phyloP scores from a whole-genome alignment of 1,139 yeast species.

The Spathaspora sp. region DNA sequence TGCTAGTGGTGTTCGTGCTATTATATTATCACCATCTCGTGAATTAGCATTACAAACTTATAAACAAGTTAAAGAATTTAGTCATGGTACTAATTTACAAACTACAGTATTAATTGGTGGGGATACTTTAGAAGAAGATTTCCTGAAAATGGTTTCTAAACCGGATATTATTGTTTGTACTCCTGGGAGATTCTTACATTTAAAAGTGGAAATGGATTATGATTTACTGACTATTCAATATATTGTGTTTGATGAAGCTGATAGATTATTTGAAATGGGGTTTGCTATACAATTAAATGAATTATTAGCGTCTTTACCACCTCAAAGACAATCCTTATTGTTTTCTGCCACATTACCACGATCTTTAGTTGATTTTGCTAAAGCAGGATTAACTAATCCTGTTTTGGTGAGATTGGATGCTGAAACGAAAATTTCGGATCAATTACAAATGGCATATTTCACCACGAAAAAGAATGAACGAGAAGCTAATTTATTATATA shows the following conservation, averaged over 20 bases:
- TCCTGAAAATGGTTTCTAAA: conserved; percentile 85
- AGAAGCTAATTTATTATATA: conserved; percentile 77
- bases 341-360: conserved; percentile 96
- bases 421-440: conserved; percentile 85
- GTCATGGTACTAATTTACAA: conserved; percentile 81
- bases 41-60: conserved; percentile 85
- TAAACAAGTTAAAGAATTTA: conserved; percentile 85
- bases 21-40: conserved; percentile 89
- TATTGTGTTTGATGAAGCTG: conserved; percentile 97
- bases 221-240: conserved; percentile 82
- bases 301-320: conserved; percentile 77
- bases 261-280: conserved; percentile 95
- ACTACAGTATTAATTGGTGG: conserved; percentile 89
- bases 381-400: conserved; percentile 92
- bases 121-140: conserved; percentile 95
- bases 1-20: conserved; percentile 87
- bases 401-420: conserved; percentile 90
- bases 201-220: conserved; percentile 91
- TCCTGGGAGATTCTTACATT: conserved; percentile 95
- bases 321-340: conserved; percentile 79
- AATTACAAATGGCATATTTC: conserved; percentile 86
- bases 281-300: conserved; percentile 94
- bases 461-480: conserved; percentile 81
- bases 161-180: conserved; percentile 97
- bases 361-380: conserved; percentile 91